These are phyloP conservation scores for Pseudopyrenochaeta lycopersici DNA, from an alignment of 2,329 filamentous ascomycete species.

Conservation along the genomic window DNA sequence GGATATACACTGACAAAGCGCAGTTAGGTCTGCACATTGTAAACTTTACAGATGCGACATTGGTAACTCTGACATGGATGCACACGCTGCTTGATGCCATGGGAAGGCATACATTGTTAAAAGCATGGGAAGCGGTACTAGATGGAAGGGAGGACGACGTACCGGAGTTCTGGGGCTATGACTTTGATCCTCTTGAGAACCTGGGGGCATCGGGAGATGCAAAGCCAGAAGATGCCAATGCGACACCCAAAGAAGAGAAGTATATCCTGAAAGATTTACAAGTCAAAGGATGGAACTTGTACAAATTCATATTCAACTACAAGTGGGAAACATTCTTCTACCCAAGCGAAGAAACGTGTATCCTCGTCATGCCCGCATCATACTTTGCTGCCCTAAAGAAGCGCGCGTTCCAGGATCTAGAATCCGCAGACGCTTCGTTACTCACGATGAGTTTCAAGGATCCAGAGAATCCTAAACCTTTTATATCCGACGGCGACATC, in stretches of 20 bases:
- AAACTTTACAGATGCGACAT: conserved; percentile 31
- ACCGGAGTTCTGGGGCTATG: conserved; percentile 21
- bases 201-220: conserved; percentile 6
- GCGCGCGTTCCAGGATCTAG: conserved; percentile 19
- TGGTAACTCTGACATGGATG: conserved; percentile 33
- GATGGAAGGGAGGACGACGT: conserved; percentile 30
- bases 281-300: conserved; percentile 12
- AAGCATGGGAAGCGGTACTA: conserved; percentile 32
- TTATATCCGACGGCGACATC: conserved; percentile 31
- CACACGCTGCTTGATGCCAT: conserved; percentile 34
- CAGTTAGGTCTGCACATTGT: conserved; percentile 25
- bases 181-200: conserved; percentile 24
- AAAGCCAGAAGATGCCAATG: neutral
- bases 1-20: conserved; percentile 29
- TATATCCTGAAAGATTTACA: conserved; percentile 16
- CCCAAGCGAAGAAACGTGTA: conserved; percentile 12
- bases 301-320: conserved; percentile 19
- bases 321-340: conserved; percentile 24
- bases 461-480: conserved; percentile 17
- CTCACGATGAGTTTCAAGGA: conserved; percentile 11
- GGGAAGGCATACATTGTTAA: conserved; percentile 20
- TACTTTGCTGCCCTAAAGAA: conserved; percentile 21
- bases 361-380: conserved; percentile 19
- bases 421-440: neutral
- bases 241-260: conserved; percentile 10